Evolutionary conservation across 1,284 basidiomycete species (phyloP), one percentile per base, ranked within the genome.

Genomic region (Porogramme epimiltina): DNA sequence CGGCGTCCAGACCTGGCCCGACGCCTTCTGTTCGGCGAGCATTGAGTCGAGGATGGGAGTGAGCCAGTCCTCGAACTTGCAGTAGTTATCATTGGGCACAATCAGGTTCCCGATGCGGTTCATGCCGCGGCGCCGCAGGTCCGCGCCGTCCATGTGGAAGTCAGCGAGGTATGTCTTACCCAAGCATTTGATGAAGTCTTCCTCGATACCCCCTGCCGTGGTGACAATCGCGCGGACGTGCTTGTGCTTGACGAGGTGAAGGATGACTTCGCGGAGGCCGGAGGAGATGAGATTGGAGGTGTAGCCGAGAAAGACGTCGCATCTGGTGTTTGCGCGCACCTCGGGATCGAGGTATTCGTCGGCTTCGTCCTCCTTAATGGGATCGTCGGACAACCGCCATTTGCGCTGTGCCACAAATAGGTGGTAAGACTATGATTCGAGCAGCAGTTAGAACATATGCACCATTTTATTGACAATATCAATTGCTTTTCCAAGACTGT

Each of bases 221-320:
- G 97, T 99, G 18, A 98, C 96, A 47, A 99, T 79, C 8, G 87
- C 91, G 23, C 88, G 82, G 45, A 99, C 84, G 61, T 96, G 90
- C 62, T 89, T 91, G 76, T 99, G 85, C 70, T 98, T 95, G 38
- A 95, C 96, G 37, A 99, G 87, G 70, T 96, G 87, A 22, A 90
- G 79, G 62, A 99, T 91, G 42, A 98, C 80, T 72, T 99, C 97
- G 42, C 97, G 86, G 45, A 99, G 76, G 9, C 97, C 97, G 3
- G 96, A 98, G 0, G 97, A 99, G 63, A 99, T 97, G 26, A 99
- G 83, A 71, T 99, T 99, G 40, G 96, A 99, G 2, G 97, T 99
- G 73, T 96, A 99, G 47, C 97, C 97, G 37, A 99, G 85, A 70
- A 99, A 97, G 66, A 99, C 83, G 55, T 87, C 89, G 73, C 93